A percentile compares a stretch with the other conserved stretches of the same genome.
Conservation (phyloP, 352 stramenopile species). For the Hyaloperonospora arabidopsidis region DNA sequence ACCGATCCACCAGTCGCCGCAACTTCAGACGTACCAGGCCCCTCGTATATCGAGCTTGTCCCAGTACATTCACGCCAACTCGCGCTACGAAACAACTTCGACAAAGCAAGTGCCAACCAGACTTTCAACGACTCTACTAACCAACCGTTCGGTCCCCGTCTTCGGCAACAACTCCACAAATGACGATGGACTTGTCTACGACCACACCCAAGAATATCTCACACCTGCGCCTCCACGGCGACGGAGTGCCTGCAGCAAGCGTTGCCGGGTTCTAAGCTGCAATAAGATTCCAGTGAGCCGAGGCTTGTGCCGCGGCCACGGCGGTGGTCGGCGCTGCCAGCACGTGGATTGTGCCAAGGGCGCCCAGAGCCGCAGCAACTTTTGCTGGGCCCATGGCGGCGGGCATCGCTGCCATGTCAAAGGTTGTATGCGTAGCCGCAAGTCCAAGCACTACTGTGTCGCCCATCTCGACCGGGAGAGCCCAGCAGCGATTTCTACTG, state of each 20-base stretch:
- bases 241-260: slow-evolving; percentile 34
- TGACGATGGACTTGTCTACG: slow-evolving; percentile 15
- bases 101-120: background rate
- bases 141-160: slow-evolving; percentile 20
- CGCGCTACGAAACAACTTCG: slow-evolving; percentile 21
- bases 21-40: slow-evolving; percentile 1
- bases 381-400: slow-evolving; percentile 58
- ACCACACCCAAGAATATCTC: slow-evolving; percentile 10
- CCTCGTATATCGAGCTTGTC: slow-evolving; percentile 14
- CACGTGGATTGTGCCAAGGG: slow-evolving; percentile 39
- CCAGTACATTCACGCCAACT: slow-evolving; percentile 26
- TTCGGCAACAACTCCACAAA: slow-evolving; percentile 28
- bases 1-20: slow-evolving; percentile 13
- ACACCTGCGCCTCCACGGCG: background rate
- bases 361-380: slow-evolving; percentile 50
- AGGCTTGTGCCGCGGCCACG: slow-evolving; percentile 51
- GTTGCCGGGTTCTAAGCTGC: slow-evolving; percentile 45
- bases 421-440: slow-evolving; percentile 49
- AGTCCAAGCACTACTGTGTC: slow-evolving; percentile 60
- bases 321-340: slow-evolving; percentile 50
- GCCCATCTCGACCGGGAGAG: slow-evolving; percentile 43
- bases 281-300: slow-evolving; percentile 56
- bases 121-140: background rate
- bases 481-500: slow-evolving; percentile 4
- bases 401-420: slow-evolving; percentile 56